phyloP scores from a whole-genome alignment of 2,329 filamentous ascomycete species.

The Aspergillus hiratsukae region DNA sequence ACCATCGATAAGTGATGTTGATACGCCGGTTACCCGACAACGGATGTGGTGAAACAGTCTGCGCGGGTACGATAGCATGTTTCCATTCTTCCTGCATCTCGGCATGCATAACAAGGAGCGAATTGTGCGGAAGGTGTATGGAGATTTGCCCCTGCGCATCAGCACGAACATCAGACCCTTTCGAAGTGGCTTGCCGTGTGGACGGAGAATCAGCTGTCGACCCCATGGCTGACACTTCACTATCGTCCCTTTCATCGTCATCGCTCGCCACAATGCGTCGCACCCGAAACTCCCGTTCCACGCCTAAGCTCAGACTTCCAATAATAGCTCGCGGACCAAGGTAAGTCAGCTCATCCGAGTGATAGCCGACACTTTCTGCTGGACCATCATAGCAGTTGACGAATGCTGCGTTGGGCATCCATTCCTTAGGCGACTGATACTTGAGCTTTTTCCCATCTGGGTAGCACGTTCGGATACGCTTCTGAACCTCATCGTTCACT shows the following conservation, averaged over 20 bases:
- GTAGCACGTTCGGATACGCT: conserved; percentile 65
- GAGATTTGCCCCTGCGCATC: conserved; percentile 80
- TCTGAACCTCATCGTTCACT: conserved; percentile 73
- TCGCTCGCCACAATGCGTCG: conserved; percentile 62
- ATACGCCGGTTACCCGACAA: conserved; percentile 75
- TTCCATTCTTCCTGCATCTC: conserved; percentile 99
- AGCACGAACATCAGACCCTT: conserved; percentile 26
- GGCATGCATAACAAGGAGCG: conserved; percentile 89
- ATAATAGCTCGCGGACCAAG: conserved; percentile 84
- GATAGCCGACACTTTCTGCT: conserved; percentile 80
- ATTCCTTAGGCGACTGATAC: conserved; percentile 67
- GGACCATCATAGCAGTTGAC: conserved; percentile 90
- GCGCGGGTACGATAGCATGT: conserved; percentile 72
- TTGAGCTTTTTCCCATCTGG: conserved; percentile 67
- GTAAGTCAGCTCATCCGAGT: conserved; percentile 90
- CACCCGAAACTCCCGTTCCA: conserved; percentile 89
- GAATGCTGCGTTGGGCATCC: conserved; percentile 85
- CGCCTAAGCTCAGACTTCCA: conserved; percentile 83
- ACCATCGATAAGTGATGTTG: conserved; percentile 91
- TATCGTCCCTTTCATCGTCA: conserved; percentile 12
- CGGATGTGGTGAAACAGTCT: conserved; percentile 78
- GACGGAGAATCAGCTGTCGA: conserved; percentile 1
- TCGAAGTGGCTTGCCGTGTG: conserved; percentile 1
- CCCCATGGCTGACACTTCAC: conserved; percentile 24
- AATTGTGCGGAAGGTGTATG: conserved; percentile 92